A percentile compares a stretch with the other conserved stretches of the same genome.
Evolutionary conservation across 164 flowering plant genomes (phyloP).

Genomic region (Chloranthus sessilifolius): DNA sequence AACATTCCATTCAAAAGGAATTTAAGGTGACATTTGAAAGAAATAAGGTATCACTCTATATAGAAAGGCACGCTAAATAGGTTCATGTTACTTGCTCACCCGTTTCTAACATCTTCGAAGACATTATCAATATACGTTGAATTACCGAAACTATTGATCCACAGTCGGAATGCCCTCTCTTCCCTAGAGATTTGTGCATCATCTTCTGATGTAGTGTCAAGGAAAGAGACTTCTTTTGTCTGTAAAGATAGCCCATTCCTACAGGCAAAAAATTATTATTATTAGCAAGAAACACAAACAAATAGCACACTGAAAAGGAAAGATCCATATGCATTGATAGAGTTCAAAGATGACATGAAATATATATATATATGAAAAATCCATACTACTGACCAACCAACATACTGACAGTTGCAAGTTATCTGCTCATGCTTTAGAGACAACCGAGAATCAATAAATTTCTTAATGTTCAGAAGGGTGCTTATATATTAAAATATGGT

Average conservation of each 20-base stretch:
- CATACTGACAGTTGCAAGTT: too few relatives aligned
- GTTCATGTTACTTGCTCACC: conserved; percentile 39
- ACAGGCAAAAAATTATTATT: conserved; percentile 9
- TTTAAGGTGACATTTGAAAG: background rate
- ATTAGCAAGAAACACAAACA: background rate
- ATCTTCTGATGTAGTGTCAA: conserved; percentile 53
- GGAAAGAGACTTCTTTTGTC: conserved; percentile 67
- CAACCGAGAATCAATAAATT: too few relatives aligned
- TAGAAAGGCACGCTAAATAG: background rate
- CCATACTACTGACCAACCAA: too few relatives aligned
- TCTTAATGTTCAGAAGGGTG: too few relatives aligned
- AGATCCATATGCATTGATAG: too few relatives aligned
- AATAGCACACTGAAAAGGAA: background rate
- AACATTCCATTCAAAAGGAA: background rate
- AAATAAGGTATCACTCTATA: background rate
- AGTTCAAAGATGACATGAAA: too few relatives aligned
- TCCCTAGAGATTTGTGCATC: conserved; percentile 75
- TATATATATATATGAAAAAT: too few relatives aligned
- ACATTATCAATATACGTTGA: conserved; percentile 61
- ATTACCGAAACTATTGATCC: conserved; percentile 86
- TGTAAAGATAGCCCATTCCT: conserved; percentile 87
- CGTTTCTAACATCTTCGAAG: conserved; percentile 83
- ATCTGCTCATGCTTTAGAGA: too few relatives aligned
- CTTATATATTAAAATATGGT: too few relatives aligned
- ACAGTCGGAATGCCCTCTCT: conserved; percentile 75